Evolutionary conservation across 2,329 filamentous ascomycete species (phyloP).

Genomic region (Cryphonectria carpinicola): DNA sequence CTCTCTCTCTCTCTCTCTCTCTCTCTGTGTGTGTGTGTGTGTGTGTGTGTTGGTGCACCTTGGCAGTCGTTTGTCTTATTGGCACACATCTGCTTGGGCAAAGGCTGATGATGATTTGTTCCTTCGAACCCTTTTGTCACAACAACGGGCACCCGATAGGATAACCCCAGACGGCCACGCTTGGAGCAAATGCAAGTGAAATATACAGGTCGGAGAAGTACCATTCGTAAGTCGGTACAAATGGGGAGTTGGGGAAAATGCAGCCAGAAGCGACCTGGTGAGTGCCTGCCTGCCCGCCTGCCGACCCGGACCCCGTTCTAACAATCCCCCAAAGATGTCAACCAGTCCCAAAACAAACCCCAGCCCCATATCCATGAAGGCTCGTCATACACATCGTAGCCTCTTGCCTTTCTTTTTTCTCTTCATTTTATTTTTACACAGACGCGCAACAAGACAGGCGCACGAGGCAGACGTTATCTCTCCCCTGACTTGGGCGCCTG

Average conservation of each 20-base stretch:
- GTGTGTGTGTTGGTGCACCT: background rate
- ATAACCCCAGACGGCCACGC: background rate
- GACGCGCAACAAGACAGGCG: constrained; percentile 7
- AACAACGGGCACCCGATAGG: background rate
- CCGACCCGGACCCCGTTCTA: constrained; percentile 1
- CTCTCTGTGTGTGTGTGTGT: background rate
- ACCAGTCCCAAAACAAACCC: constrained; percentile 11
- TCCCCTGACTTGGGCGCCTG: constrained; percentile 51
- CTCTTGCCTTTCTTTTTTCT: constrained; percentile 10
- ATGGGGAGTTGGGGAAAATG: background rate
- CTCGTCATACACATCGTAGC: constrained; percentile 22
- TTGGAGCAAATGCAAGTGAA: background rate
- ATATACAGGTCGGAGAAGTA: constrained; percentile 26
- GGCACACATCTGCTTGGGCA: background rate
- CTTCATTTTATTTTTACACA: constrained; percentile 17
- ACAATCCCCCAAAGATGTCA: constrained; percentile 5
- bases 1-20: no score
- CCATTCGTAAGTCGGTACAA: constrained; percentile 14
- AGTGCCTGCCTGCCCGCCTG: constrained; percentile 5
- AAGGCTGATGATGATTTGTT: background rate
- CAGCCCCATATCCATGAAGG: constrained; percentile 17
- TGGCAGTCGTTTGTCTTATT: background rate
- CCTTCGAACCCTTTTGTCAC: constrained; percentile 1
- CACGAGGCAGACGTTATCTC: constrained; percentile 31
- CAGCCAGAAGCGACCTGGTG: background rate